Percentiles rank a stretch among this genome's conserved stretches.
Evolutionary conservation across 306 rosid species (phyloP).

Genomic region (Delonix regia): DNA sequence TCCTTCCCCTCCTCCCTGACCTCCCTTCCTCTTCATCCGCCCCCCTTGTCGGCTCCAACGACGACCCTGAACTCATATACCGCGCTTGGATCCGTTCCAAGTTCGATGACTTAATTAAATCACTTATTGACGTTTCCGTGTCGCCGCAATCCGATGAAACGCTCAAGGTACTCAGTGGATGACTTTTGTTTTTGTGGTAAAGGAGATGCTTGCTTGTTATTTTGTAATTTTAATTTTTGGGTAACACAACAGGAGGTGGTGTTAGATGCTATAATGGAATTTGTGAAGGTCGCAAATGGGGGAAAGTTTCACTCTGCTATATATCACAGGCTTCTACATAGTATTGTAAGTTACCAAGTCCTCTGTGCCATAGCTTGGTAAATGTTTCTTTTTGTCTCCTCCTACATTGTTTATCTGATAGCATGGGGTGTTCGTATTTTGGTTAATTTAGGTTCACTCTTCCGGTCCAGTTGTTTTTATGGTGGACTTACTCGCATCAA

Average conservation of each 20-base stretch:
- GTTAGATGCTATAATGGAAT: constrained; percentile 85
- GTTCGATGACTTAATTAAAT: constrained; percentile 70
- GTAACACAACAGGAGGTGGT: constrained; percentile 60
- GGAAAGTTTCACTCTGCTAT: constrained; percentile 81
- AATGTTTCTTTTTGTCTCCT: not conserved
- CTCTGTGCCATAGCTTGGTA: not conserved
- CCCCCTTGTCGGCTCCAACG: constrained; percentile 24
- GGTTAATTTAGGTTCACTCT: constrained; percentile 53
- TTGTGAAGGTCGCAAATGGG: constrained; percentile 67
- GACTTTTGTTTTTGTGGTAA: not conserved
- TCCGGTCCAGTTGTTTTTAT: constrained; percentile 29
- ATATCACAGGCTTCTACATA: constrained; percentile 64
- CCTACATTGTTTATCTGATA: constrained; percentile 9
- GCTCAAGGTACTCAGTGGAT: constrained; percentile 50
- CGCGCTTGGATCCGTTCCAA: constrained; percentile 81
- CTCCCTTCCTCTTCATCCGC: constrained; percentile 60
- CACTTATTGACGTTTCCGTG: constrained; percentile 56
- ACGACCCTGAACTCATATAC: constrained; percentile 71
- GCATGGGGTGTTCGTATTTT: not conserved
- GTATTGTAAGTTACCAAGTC: constrained; percentile 58
- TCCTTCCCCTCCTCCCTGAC: constrained; percentile 61
- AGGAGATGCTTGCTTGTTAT: not conserved
- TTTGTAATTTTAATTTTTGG: not conserved
- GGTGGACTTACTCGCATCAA: constrained; percentile 66
- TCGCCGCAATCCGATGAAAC: constrained; percentile 61